phyloP scores from a whole-genome alignment of 208 protist genomes.

The Trypanosoma boissoni region DNA sequence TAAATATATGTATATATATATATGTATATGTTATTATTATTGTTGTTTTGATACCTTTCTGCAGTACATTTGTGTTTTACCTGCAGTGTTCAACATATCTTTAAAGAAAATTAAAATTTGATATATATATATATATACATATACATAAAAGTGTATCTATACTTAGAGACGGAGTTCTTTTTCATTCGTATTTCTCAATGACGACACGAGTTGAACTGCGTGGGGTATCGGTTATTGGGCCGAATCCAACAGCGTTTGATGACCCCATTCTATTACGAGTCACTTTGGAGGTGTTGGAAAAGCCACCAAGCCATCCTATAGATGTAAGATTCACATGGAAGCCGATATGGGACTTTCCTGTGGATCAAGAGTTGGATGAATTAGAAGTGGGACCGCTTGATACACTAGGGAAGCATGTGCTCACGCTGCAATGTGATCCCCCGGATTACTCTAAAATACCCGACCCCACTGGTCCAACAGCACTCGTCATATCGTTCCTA shows the following conservation, averaged over 20 bases:
- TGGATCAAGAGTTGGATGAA: conserved; percentile 79
- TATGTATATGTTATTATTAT: too few relatives aligned
- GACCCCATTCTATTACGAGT: conserved; percentile 51
- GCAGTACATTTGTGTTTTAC: too few relatives aligned
- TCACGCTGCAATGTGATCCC: conserved; percentile 62
- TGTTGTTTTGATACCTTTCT: too few relatives aligned
- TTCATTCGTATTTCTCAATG: conserved; percentile 34
- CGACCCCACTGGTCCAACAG: conserved; percentile 77
- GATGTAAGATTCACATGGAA: conserved; percentile 78
- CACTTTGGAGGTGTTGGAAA: conserved; percentile 67
- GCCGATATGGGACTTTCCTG: conserved; percentile 79
- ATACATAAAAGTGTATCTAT: neutral
- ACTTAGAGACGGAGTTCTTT: too few relatives aligned
- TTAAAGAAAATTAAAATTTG: neutral
- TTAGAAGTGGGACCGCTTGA: conserved; percentile 73
- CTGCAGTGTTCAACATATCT: too few relatives aligned
- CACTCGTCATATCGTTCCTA: conserved; percentile 60
- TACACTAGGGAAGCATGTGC: conserved; percentile 61
- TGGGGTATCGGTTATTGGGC: conserved; percentile 38
- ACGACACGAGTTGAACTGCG: conserved; percentile 56
- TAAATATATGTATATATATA: too few relatives aligned
- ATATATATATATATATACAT: conserved; percentile 1
- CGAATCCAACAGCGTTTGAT: conserved; percentile 46
- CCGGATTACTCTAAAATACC: conserved; percentile 65
- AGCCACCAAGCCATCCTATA: conserved; percentile 38